Conservation (phyloP, 2,329 filamentous ascomycete species). For the Epicoccum sorghinum region DNA sequence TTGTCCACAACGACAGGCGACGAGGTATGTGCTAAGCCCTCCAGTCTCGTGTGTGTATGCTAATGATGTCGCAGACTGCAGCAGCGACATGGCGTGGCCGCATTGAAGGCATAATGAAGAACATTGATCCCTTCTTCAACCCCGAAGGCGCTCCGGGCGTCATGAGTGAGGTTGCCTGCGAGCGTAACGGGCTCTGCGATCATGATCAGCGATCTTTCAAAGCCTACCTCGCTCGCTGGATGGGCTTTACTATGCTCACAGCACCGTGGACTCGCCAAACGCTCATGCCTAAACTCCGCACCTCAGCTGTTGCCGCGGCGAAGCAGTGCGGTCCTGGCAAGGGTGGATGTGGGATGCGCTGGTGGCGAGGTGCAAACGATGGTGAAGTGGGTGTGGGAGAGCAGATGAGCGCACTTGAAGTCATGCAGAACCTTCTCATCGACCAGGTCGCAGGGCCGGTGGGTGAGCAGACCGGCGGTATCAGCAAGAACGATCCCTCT, state of each 20-base stretch:
- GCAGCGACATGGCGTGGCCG: constrained; percentile 30
- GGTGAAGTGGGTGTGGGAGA: constrained; percentile 60
- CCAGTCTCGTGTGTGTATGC: neutral
- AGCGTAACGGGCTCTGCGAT: constrained; percentile 52
- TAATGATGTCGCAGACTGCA: constrained; percentile 18
- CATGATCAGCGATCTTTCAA: constrained; percentile 55
- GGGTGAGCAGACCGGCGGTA: constrained; percentile 59
- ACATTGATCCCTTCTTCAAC: constrained; percentile 51
- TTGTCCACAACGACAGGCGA: constrained; percentile 47
- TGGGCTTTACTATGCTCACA: constrained; percentile 47
- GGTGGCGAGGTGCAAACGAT: constrained; percentile 53
- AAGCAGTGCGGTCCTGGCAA: constrained; percentile 59
- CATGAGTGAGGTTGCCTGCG: constrained; percentile 56
- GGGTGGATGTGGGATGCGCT: constrained; percentile 53
- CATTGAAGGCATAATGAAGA: constrained; percentile 40
- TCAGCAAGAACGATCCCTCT: constrained; percentile 53
- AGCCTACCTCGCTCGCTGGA: constrained; percentile 50
- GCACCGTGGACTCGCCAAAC: constrained; percentile 42
- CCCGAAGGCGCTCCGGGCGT: constrained; percentile 51
- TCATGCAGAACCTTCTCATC: constrained; percentile 56
- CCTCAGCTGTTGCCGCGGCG: constrained; percentile 62
- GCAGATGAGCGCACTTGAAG: constrained; percentile 64
- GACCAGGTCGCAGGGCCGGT: constrained; percentile 44
- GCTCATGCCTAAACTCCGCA: constrained; percentile 58
- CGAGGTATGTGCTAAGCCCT: constrained; percentile 21